Percentiles rank a stretch among this genome's conserved stretches.
Conservation (phyloP, 768 basidiomycete genomes). For the Mycena alexandri region DNA sequence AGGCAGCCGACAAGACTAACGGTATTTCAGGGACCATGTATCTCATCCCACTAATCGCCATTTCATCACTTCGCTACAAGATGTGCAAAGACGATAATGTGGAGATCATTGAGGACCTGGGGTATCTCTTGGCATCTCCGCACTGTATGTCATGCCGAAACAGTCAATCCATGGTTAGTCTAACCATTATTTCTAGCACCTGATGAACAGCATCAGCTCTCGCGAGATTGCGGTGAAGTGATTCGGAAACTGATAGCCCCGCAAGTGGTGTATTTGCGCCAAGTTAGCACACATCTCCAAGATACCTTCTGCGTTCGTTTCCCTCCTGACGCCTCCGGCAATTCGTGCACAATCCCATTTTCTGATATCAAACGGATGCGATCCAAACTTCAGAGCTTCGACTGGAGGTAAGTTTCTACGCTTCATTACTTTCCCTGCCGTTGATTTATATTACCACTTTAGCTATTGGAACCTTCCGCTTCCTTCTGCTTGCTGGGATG, state of each 20-base stretch:
- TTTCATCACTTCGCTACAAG: neutral
- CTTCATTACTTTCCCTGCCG: neutral
- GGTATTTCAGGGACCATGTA: slow-evolving; percentile 10
- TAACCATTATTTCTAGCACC: neutral
- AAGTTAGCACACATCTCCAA: neutral
- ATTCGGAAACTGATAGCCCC: neutral
- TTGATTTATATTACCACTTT: neutral
- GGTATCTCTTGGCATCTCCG: neutral
- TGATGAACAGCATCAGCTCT: neutral
- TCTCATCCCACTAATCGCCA: slow-evolving; percentile 7
- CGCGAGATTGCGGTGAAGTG: slow-evolving; percentile 2
- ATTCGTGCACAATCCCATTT: neutral
- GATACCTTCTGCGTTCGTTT: neutral
- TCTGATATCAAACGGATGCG: neutral
- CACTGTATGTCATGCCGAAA: neutral
- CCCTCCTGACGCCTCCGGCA: neutral
- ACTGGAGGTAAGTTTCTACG: neutral
- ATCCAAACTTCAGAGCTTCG: neutral
- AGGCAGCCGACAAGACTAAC: too few relatives aligned
- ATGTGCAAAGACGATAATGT: slow-evolving; percentile 4
- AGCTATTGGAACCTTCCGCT: slow-evolving; percentile 3
- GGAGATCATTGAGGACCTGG: neutral
- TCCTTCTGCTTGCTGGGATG: neutral
- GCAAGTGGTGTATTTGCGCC: slow-evolving; percentile 1
- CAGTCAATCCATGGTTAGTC: neutral